Evolutionary conservation across 495 filamentous ascomycete species (phyloP), one percentile per base, ranked within the genome.

Genomic region (Patellaria atrata): DNA sequence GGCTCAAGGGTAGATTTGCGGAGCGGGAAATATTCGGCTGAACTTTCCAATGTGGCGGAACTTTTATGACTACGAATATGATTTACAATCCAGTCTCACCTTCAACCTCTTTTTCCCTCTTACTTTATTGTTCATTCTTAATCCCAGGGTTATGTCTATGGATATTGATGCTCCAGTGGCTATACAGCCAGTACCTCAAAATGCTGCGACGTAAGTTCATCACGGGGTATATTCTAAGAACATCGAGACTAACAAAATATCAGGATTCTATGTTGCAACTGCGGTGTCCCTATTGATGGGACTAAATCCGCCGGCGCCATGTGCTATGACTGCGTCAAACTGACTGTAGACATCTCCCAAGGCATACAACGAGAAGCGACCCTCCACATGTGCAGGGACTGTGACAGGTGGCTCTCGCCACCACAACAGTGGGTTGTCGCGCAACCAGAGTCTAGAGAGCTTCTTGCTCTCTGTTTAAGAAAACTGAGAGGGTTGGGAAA

Each of bases 241-340:
- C 40, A 33, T 20, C 38, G 40, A 31, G 11, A 27, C 15, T 22
- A 8, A 37, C 14, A 3, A n/a, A 14, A 41, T 53, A 35, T 35
- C 30, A 92, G 79, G 6, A 91, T 93, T 48, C 79, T 94, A 18
- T 94, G 86, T 58, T 92, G 78, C 61, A 86, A 93, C 64, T 94
- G 86, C 57, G 87, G 85, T 43, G 77, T 77, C 37, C 74, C 82
- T n/a, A 91, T 94, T 38, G 82, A 89, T 54, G 87, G 86, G 51
- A 89, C 80, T n/a, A 64, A 70, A 9, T 68, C 83, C 7, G 77
- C 83, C 34, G 84, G 82, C 29, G 87, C 87, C 17, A 72, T 94
- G 30, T 97, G 89, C 58, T 76, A 79, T 49, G 84, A 94, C 63
- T 97, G 89, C 64, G 68, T 97, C 41, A 87, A 86, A 48, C 71